Percentiles rank a stretch among this genome's conserved stretches.
These are phyloP conservation scores for Phyllachora maydis DNA, from an alignment of 2,329 filamentous ascomycete genomes.

Conservation along the genomic window DNA sequence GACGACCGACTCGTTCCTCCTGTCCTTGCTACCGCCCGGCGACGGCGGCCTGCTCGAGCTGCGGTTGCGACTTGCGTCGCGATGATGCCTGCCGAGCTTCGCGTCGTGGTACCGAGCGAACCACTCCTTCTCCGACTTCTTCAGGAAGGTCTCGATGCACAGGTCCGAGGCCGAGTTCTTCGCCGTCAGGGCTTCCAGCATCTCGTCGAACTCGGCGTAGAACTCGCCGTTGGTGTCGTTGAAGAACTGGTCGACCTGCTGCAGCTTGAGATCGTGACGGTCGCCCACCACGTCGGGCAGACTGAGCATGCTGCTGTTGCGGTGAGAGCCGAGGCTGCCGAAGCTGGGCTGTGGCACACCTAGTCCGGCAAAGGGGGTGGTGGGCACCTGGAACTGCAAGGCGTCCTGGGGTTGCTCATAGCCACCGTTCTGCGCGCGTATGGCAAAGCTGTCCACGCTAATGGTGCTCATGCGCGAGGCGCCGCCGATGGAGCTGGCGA, in stretches of 20 bases:
- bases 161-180: slow-evolving; percentile 33
- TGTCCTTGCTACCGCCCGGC: slow-evolving; percentile 7
- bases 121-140: slow-evolving; percentile 46
- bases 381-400: slow-evolving; percentile 4
- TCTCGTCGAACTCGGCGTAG: slow-evolving; percentile 32
- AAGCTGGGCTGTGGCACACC: slow-evolving; percentile 5
- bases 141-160: slow-evolving; percentile 42
- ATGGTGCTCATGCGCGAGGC: slow-evolving; percentile 5
- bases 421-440: slow-evolving; percentile 7
- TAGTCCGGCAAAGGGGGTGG: slow-evolving; percentile 5
- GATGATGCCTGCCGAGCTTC: slow-evolving; percentile 7
- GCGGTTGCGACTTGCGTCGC: no score
- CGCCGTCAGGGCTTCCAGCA: slow-evolving; percentile 26
- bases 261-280: slow-evolving; percentile 39
- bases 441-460: slow-evolving; percentile 9
- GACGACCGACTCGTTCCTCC: slow-evolving; percentile 7
- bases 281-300: slow-evolving; percentile 9
- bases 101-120: slow-evolving; percentile 34
- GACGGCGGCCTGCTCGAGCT: no score
- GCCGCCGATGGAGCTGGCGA: no score
- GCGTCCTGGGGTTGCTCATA: no score
- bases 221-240: slow-evolving; percentile 41
- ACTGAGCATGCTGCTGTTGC: slow-evolving; percentile 9
- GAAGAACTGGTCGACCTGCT: slow-evolving; percentile 45
- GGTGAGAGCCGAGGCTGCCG: slow-evolving; percentile 4